phyloP scores from a whole-genome alignment of 2,329 filamentous ascomycete species.

The Venturiaceae sp. region DNA sequence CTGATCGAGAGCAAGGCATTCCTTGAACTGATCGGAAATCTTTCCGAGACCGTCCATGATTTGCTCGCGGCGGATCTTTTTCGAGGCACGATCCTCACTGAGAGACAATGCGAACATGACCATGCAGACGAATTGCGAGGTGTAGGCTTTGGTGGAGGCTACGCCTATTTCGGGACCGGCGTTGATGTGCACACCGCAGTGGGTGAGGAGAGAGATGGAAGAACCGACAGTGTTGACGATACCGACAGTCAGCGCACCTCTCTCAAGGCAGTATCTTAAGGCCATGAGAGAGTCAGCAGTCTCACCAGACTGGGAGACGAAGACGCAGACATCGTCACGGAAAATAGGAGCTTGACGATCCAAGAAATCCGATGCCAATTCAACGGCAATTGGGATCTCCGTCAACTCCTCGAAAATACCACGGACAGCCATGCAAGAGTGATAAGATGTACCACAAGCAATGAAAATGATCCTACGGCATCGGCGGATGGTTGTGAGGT shows the following conservation, averaged over 20 bases:
- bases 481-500: slow-evolving; percentile 91
- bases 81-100: slow-evolving; percentile 92
- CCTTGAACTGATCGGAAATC: slow-evolving; percentile 83
- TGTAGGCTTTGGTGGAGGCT: slow-evolving; percentile 98
- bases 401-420: slow-evolving; percentile 96
- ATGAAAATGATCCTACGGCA: slow-evolving; percentile 98
- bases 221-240: slow-evolving; percentile 98
- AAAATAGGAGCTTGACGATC: slow-evolving; percentile 95
- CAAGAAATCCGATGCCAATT: slow-evolving; percentile 95
- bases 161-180: slow-evolving; percentile 98
- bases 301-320: slow-evolving; percentile 97
- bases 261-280: slow-evolving; percentile 94
- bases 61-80: slow-evolving; percentile 82
- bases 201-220: slow-evolving; percentile 95
- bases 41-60: slow-evolving; percentile 90
- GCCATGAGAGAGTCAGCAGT: slow-evolving; percentile 97
- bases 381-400: slow-evolving; percentile 94
- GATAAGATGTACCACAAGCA: slow-evolving; percentile 94
- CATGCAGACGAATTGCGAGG: slow-evolving; percentile 98
- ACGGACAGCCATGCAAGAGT: slow-evolving; percentile 99
- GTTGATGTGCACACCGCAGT: slow-evolving; percentile 99
- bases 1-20: slow-evolving; percentile 83
- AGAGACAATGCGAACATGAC: slow-evolving; percentile 98
- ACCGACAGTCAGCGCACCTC: slow-evolving; percentile 91
- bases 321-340: slow-evolving; percentile 98